Evolutionary conservation across 805 yeast genomes (phyloP).

Genomic region (Metschnikowia gruessii): DNA sequence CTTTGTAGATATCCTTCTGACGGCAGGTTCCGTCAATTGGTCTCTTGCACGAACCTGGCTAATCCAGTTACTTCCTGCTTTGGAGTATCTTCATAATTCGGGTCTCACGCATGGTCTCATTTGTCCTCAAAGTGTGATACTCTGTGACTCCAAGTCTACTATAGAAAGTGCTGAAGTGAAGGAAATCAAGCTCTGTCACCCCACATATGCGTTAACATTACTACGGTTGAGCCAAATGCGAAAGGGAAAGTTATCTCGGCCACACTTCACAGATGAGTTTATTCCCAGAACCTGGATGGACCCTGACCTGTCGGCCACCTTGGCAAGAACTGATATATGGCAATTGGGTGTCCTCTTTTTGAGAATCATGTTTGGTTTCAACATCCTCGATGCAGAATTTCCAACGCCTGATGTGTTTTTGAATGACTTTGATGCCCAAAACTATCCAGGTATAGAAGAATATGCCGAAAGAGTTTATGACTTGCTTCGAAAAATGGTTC

Average conservation of each 20-base stretch:
- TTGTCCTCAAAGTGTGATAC: slow-evolving; percentile 50
- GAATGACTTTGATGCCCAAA: slow-evolving; percentile 22
- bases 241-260: not conserved
- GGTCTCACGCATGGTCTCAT: slow-evolving; percentile 77
- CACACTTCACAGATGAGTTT: slow-evolving; percentile 12
- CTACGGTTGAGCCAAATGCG: slow-evolving; percentile 25
- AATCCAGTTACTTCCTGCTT: slow-evolving; percentile 77
- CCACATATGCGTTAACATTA: slow-evolving; percentile 46
- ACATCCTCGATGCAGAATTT: slow-evolving; percentile 60
- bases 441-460: slow-evolving; percentile 58
- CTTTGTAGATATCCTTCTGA: slow-evolving; percentile 60
- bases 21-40: slow-evolving; percentile 64
- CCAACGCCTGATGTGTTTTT: slow-evolving; percentile 44
- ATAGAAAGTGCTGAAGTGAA: slow-evolving; percentile 33
- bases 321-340: slow-evolving; percentile 91
- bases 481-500: slow-evolving; percentile 64
- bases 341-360: slow-evolving; percentile 74
- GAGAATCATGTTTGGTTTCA: slow-evolving; percentile 43
- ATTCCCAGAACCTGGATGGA: slow-evolving; percentile 62
- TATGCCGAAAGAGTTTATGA: slow-evolving; percentile 64
- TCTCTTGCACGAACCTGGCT: slow-evolving; percentile 86
- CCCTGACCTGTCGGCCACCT: slow-evolving; percentile 57
- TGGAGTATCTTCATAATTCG: slow-evolving; percentile 80
- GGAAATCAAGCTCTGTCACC: slow-evolving; percentile 55
- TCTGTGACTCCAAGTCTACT: slow-evolving; percentile 34